Evolutionary conservation across 768 basidiomycete genomes (phyloP).

Genomic region (Gautieria morchelliformis): DNA sequence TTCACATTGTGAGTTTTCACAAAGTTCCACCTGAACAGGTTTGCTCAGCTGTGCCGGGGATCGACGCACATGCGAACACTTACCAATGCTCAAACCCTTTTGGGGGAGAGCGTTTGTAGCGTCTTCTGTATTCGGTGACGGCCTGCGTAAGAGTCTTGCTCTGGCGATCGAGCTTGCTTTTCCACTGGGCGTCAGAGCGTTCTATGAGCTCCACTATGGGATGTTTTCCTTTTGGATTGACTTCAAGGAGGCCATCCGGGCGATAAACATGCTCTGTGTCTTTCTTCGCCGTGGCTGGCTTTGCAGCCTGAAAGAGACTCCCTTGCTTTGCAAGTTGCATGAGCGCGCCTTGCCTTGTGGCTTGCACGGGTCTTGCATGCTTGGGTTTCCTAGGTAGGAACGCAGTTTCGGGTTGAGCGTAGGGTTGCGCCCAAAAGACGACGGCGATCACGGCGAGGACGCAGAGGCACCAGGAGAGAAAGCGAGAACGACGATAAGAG

Average conservation of each 20-base stretch:
- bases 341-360: not conserved
- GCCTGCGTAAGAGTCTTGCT: conserved; percentile 31
- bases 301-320: not conserved
- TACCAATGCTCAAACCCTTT: conserved; percentile 40
- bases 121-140: conserved; percentile 28
- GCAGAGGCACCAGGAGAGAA: not conserved
- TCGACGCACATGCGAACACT: conserved; percentile 1
- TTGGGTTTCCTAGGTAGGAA: not conserved
- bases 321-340: not conserved
- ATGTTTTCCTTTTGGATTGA: conserved; percentile 29
- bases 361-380: not conserved
- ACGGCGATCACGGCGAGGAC: not conserved
- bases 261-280: conserved; percentile 22
- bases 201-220: conserved; percentile 37
- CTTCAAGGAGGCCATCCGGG: conserved; percentile 26
- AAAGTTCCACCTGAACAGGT: conserved; percentile 33
- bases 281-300: not conserved
- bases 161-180: conserved; percentile 24
- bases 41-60: not conserved
- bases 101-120: conserved; percentile 31
- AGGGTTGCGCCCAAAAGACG: not conserved
- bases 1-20: conserved; percentile 34
- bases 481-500: not conserved
- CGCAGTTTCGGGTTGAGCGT: not conserved
- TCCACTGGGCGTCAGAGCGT: conserved; percentile 30